phyloP scores from a whole-genome alignment of 2,329 filamentous ascomycete genomes.

The Fusarium torulosum region DNA sequence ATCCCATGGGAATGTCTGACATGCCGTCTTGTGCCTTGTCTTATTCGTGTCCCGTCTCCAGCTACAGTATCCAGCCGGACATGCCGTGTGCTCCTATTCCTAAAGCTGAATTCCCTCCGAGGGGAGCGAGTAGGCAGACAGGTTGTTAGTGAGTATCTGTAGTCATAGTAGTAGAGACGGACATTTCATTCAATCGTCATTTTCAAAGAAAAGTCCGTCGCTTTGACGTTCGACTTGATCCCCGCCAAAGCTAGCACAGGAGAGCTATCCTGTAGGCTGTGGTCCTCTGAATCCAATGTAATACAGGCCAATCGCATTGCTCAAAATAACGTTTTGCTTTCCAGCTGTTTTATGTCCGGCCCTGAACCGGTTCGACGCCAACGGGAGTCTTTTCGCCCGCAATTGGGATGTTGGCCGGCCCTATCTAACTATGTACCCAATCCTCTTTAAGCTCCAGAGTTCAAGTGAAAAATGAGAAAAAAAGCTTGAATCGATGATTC shows the following conservation, averaged over 20 bases:
- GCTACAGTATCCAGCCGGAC: conserved; percentile 3
- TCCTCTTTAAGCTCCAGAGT: not conserved
- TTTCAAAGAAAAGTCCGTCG: conserved; percentile 9
- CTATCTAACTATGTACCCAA: conserved; percentile 4
- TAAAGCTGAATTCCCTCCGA: conserved; percentile 18
- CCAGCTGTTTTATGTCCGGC: conserved; percentile 22
- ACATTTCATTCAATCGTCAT: conserved; percentile 36
- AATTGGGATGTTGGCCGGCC: conserved; percentile 18
- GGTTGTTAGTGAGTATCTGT: not conserved
- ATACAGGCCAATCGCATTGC: conserved; percentile 3
- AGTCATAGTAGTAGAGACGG: not conserved
- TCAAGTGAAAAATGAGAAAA: not conserved
- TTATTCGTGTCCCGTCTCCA: not conserved
- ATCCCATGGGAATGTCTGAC: conserved; percentile 16
- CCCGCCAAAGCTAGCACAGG: conserved; percentile 7
- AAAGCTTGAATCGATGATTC: not conserved
- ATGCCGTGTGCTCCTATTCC: conserved; percentile 35
- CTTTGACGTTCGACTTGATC: conserved; percentile 6
- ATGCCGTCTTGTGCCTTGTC: not conserved
- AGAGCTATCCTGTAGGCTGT: not conserved
- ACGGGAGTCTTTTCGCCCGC: conserved; percentile 18
- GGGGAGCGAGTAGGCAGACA: conserved; percentile 10
- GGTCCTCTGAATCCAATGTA: not conserved
- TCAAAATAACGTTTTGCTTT: conserved; percentile 16
- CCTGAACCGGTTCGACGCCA: conserved; percentile 38